phyloP scores from a whole-genome alignment of 2,329 filamentous ascomycete species.

The Sarocladiaceae sp. region DNA sequence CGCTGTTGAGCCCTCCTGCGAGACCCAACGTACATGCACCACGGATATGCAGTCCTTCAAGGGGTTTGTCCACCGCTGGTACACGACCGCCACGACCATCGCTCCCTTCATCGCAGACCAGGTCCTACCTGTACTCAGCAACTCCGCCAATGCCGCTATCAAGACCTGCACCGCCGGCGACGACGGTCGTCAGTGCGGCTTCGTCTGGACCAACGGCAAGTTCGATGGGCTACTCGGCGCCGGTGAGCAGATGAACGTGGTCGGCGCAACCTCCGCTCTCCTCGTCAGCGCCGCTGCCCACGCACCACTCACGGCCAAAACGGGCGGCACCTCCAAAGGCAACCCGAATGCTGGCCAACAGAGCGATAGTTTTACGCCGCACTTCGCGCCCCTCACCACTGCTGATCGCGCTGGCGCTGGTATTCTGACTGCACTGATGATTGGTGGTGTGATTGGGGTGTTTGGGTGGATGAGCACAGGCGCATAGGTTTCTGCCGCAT shows the following conservation, averaged over 20 bases:
- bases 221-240: conserved; percentile 46
- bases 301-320: conserved; percentile 31
- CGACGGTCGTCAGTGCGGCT: conserved; percentile 55
- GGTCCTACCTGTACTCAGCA: conserved; percentile 52
- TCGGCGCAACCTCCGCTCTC: conserved; percentile 43
- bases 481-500: too few species aligned
- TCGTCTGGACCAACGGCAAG: conserved; percentile 45
- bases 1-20: conserved; percentile 57
- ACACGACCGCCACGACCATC: conserved; percentile 54
- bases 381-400: conserved; percentile 6
- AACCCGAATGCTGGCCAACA: conserved; percentile 27
- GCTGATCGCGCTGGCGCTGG: conserved; percentile 34
- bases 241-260: conserved; percentile 49
- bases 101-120: conserved; percentile 49
- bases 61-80: conserved; percentile 61
- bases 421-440: conserved; percentile 39
- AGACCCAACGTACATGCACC: conserved; percentile 51
- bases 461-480: conserved; percentile 43
- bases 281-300: conserved; percentile 32
- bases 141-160: conserved; percentile 53
- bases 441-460: conserved; percentile 31
- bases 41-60: conserved; percentile 70
- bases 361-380: neutral
- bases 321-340: conserved; percentile 40
- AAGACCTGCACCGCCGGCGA: conserved; percentile 55